Percentiles rank a stretch among this genome's conserved stretches.
These are phyloP conservation scores for Jacaranda mimosifolia DNA, from an alignment of 257 asterid species.

Conservation along the genomic window DNA sequence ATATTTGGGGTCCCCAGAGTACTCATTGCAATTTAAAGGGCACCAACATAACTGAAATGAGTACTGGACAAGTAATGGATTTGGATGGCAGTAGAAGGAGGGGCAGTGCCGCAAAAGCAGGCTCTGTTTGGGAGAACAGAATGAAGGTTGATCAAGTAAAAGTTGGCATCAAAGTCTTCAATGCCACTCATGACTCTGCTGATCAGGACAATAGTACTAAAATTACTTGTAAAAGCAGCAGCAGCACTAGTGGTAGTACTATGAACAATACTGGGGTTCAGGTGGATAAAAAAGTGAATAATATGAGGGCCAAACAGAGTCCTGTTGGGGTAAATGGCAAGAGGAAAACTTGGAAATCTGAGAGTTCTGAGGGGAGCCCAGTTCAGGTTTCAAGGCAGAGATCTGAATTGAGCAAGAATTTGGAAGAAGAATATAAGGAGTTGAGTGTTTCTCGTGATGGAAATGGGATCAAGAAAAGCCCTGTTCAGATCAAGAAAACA, in stretches of 20 bases:
- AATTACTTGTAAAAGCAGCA: no score
- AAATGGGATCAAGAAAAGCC: slow-evolving; percentile 55
- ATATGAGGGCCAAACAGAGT: slow-evolving; percentile 59
- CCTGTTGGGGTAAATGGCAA: slow-evolving; percentile 48
- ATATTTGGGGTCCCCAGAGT: slow-evolving; percentile 40
- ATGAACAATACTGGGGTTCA: slow-evolving; percentile 32
- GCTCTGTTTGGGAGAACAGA: slow-evolving; percentile 91
- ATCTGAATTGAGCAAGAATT: slow-evolving; percentile 60
- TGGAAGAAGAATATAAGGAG: slow-evolving; percentile 37
- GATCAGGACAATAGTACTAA: slow-evolving; percentile 12
- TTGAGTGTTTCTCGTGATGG: slow-evolving; percentile 42
- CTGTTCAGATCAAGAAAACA: slow-evolving; percentile 47
- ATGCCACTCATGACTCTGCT: slow-evolving; percentile 39
- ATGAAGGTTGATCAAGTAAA: slow-evolving; percentile 74
- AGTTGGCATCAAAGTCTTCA: slow-evolving; percentile 75
- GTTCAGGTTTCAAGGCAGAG: slow-evolving; percentile 62
- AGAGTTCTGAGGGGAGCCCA: slow-evolving; percentile 55
- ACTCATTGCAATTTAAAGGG: slow-evolving; percentile 37
- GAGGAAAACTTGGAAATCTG: slow-evolving; percentile 86
- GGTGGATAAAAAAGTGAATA: slow-evolving; percentile 49
- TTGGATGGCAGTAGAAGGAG: slow-evolving; percentile 53
- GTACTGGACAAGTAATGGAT: slow-evolving; percentile 52
- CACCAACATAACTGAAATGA: slow-evolving; percentile 22
- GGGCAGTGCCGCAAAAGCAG: slow-evolving; percentile 66
- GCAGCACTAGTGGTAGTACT: neutral